phyloP scores from a whole-genome alignment of 1,139 yeast genomes.

The Sugiyamaella japonica region DNA sequence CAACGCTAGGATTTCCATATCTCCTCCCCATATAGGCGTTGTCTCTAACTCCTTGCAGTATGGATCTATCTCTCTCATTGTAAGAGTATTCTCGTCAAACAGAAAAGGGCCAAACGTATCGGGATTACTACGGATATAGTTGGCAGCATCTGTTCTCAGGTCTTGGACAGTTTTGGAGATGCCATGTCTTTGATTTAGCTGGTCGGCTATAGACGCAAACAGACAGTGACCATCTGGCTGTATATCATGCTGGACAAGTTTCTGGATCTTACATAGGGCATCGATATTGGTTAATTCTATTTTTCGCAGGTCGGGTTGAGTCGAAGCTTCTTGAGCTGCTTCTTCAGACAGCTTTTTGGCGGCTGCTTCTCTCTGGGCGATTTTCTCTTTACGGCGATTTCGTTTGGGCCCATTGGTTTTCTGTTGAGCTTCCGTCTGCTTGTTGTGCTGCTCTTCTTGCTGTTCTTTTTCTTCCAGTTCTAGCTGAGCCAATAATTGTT shows the following conservation, averaged over 20 bases:
- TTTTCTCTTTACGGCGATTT: constrained; percentile 80
- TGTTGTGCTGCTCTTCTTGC: constrained; percentile 20
- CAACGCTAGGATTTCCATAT: constrained; percentile 82
- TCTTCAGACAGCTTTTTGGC: constrained; percentile 60
- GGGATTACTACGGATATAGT: constrained; percentile 59
- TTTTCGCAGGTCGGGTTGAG: constrained; percentile 63
- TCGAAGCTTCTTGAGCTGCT: constrained; percentile 69
- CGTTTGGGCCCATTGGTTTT: constrained; percentile 44
- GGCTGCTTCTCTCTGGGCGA: constrained; percentile 75
- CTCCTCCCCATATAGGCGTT: constrained; percentile 96
- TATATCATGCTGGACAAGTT: constrained; percentile 55
- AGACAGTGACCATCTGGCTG: constrained; percentile 94
- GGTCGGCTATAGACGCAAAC: constrained; percentile 83
- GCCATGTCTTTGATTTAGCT: constrained; percentile 55
- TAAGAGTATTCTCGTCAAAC: constrained; percentile 71
- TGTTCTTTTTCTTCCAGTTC: constrained; percentile 40
- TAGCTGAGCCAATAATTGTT: constrained; percentile 58
- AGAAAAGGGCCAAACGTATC: constrained; percentile 80
- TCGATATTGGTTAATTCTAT: constrained; percentile 69
- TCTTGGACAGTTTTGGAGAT: constrained; percentile 48
- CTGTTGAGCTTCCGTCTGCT: constrained; percentile 15
- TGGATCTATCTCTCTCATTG: constrained; percentile 61
- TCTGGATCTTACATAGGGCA: constrained; percentile 50
- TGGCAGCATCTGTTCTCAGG: constrained; percentile 65
- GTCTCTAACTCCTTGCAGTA: constrained; percentile 66